Base-by-base conservation (phyloP, 257 asterid genomes). In the Echium plantagineum region DNA sequence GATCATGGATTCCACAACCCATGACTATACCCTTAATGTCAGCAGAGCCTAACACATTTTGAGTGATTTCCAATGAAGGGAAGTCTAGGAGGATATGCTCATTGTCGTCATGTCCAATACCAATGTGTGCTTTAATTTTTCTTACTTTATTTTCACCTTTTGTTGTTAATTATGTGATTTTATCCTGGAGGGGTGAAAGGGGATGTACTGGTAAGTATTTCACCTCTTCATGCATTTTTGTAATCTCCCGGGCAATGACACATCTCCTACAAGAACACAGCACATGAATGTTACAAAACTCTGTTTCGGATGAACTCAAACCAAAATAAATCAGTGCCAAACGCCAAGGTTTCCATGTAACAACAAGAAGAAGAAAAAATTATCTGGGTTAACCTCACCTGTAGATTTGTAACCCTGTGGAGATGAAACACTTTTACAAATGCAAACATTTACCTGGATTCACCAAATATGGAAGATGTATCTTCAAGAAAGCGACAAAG, bases 161-260 rank as follows among this genome's bases (percentile, higher is more conserved):
- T 1, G 10, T 42, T 42, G 17, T 42, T 13, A 3, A 42, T 12
- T 42, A 42, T 7, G 8, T 35, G 5, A 8, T 35, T 35, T 35
- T 35, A 35, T 9, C 9, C 6, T 35, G 46, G 10, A 35, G 46
- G 46, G 10, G 46, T 3, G 12, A 13, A 35, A 35, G 46, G 12
- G 63, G 24, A 21, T 9, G 20, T 6, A 51, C 48, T 65, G 52
- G 64, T 58, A 67, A 65, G 12, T 28, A 26, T 63, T 67, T 65
- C 73, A 91, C 97, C 80, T 85, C 90, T 85, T 91, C 98, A 49
- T 88, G 94, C 10, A 84, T 72, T 78, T 88, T 91, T 77, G 98
- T 91, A 82, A 91, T 82, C 81, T 91, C 98, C 21, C 95, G 89
- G 49, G 96, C 98, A 78, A 91, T 73, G 68, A 91, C 98, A 76